Base-by-base conservation (phyloP, 371 early-diverging fungal species). In the Mucor sp. region DNA sequence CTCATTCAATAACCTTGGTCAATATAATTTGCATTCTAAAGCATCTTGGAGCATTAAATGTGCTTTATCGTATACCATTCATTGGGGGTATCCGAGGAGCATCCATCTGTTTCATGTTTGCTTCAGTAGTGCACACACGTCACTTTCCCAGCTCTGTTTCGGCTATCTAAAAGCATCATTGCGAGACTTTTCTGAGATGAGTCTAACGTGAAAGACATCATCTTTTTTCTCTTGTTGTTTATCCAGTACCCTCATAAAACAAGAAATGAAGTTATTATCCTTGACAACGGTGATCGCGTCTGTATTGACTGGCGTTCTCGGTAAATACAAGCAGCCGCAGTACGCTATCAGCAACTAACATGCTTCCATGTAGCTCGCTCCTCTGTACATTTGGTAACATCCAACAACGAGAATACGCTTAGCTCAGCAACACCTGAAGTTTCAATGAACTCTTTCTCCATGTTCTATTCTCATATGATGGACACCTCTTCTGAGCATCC, bases 391-490 rank as follows among this genome's bases (percentile, higher is more conserved):
- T 25, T 74, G 50, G 39, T 65, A 14, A 17, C 41, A 17, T 66
- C 73, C 30, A 47, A 67, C 25, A 60, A 67, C 21, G 27, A 61
- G 23, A 58, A 44, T 25, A 30, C 50, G 30, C 19, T 23, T 15
- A 25, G 58, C 41, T 63, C 60, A 37, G 44, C 60, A 19, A 33
- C 27, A 65, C 65, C 65, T 11, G 62, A 72, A 48, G 60, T 70
- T 6, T 70, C 74, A 17, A 39, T 74, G 32, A 48, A 70, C 27
- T 50, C 65, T 4, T 74, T 74, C 47, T 68, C 70, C 35, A 53
- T 68, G 66, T 70, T 68, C 37, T 70, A 70, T 58, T 65, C 71
- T 25, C 66, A 74, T 44, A 57, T 74, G 65, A 74, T 74, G 74
- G 68, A 74, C n/a, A 68, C 58, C 28, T 30, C 53, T 32, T 23